Conservation (phyloP, 768 basidiomycete species). For the Tricholoma sp. region DNA sequence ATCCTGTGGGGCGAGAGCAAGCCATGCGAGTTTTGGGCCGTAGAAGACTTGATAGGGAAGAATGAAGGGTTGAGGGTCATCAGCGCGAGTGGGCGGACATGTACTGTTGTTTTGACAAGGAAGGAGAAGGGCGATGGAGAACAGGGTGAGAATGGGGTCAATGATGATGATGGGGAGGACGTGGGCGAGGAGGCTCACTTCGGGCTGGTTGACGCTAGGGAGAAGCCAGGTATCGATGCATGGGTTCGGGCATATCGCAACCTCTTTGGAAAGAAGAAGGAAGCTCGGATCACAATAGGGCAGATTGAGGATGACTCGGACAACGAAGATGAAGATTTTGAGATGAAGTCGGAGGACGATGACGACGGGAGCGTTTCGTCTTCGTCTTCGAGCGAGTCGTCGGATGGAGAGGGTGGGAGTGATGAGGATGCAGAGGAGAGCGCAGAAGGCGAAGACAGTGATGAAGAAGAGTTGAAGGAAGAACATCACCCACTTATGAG, state of each 20-base stretch:
- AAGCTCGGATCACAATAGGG: background rate
- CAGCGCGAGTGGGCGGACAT: constrained; percentile 63
- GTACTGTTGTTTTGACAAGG: constrained; percentile 51
- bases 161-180: constrained; percentile 33
- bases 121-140: constrained; percentile 21
- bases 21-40: constrained; percentile 73
- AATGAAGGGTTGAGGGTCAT: constrained; percentile 48
- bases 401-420: constrained; percentile 20
- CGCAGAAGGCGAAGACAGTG: constrained; percentile 24
- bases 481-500: constrained; percentile 57
- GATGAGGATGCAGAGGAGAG: constrained; percentile 29
- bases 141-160: constrained; percentile 29
- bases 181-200: constrained; percentile 60
- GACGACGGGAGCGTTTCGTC: constrained; percentile 31
- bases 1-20: constrained; percentile 73
- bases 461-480: constrained; percentile 43
- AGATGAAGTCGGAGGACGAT: constrained; percentile 23
- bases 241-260: constrained; percentile 61
- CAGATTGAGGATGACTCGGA: constrained; percentile 37
- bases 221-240: constrained; percentile 56
- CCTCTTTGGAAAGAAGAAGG: constrained; percentile 46
- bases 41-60: constrained; percentile 49
- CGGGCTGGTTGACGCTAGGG: constrained; percentile 64
- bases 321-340: constrained; percentile 43
- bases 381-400: constrained; percentile 25